phyloP scores from a whole-genome alignment of 345 rosid genomes.

The Eucalyptus leucophloia region DNA sequence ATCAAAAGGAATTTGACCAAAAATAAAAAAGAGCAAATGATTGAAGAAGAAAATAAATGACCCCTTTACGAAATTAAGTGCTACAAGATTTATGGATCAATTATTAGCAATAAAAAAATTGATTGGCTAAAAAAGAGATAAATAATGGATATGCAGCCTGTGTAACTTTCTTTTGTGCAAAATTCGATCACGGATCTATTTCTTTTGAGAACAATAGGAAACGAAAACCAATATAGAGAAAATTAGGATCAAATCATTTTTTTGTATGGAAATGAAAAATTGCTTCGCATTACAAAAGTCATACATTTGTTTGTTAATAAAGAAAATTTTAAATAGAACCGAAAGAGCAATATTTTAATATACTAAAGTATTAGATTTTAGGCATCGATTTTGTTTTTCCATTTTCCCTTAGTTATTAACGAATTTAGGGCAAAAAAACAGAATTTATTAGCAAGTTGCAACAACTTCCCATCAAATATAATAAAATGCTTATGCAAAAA shows the following conservation, averaged over 20 bases:
- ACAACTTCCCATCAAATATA: neutral
- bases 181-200: neutral
- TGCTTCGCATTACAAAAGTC: neutral
- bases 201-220: neutral
- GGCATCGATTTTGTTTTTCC: neutral
- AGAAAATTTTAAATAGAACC: neutral
- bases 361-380: neutral
- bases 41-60: neutral
- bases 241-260: neutral
- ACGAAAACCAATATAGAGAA: neutral
- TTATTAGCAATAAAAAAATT: neutral
- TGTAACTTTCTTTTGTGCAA: neutral
- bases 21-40: neutral
- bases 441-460: neutral
- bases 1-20: neutral
- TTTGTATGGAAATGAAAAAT: neutral
- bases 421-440: neutral
- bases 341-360: neutral
- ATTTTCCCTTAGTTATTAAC: neutral
- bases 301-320: neutral
- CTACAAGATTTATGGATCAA: neutral
- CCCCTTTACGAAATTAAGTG: neutral
- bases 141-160: accelerated
- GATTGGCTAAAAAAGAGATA: neutral
- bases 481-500: neutral